These are phyloP conservation scores for Oenanthe sinensis DNA, from an alignment of 129 eudicot genomes.

Conservation along the genomic window DNA sequence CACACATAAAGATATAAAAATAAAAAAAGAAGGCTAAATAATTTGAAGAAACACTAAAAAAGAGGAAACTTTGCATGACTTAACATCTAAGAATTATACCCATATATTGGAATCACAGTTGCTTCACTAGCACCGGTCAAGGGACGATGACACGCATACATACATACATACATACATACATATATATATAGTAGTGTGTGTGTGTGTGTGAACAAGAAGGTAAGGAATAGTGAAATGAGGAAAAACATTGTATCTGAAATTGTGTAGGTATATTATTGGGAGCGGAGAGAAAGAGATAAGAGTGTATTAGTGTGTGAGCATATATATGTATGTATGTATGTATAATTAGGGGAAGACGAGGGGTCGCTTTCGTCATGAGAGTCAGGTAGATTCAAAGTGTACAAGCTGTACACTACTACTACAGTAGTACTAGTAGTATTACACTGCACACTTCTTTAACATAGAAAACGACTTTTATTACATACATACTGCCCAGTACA, in stretches of 20 bases:
- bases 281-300: constrained; percentile 6
- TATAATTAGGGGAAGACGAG: constrained; percentile 23
- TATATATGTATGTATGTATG: neutral
- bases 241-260: too few relatives aligned
- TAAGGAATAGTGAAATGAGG: neutral
- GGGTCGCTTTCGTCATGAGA: constrained; percentile 80
- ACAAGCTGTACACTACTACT: neutral
- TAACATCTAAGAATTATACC: neutral
- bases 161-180: neutral
- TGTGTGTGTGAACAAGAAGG: neutral
- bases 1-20: neutral
- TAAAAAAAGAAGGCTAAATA: neutral
- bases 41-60: neutral
- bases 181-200: too few relatives aligned
- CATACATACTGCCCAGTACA: too few relatives aligned
- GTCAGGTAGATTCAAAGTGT: constrained; percentile 31
- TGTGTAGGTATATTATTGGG: neutral
- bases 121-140: neutral
- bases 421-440: neutral
- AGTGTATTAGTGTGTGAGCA: neutral
- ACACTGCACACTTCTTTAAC: neutral
- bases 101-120: neutral
- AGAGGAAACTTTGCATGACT: neutral
- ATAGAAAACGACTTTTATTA: neutral
- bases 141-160: neutral